Evolutionary conservation across 23 red algal species (phyloP), one percentile per base, ranked within the genome.

Genomic region (Agarophyton chilense): DNA sequence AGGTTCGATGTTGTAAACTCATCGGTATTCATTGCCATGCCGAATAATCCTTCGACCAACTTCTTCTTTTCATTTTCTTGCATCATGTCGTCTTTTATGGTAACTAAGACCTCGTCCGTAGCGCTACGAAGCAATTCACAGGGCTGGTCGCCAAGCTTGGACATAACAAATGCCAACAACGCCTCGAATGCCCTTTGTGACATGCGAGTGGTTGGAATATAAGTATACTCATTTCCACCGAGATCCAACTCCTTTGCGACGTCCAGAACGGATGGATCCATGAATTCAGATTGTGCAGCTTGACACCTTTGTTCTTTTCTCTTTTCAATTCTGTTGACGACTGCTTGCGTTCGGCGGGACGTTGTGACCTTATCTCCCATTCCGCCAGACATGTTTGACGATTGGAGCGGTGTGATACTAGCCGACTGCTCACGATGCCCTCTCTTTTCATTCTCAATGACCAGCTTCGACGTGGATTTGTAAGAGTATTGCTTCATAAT

Each of bases 401-500:
- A 77, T 81, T 75, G 84, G 29, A 95, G 61, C 72, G 80, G 85
- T 36, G 86, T 85, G 17, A 79, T 70, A 47, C 85, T 78, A 3
- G 86, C 58, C 51, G 66, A 52, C 43, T 72, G 39, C 17, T 80
- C 77, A 33, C 86, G 52, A 18, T 66, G 68, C 32, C 85, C 54
- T 46, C 93, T 52, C 52, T 75, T 65, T 10, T 90, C 88, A 31
- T 86, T 58, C 34, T 88, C 71, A 11, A 95, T 70, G 24, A 95
- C 93, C 24, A 95, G 78, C 49, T 95, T 95, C 18, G 93, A 88
- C 18, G 86, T 95, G 9, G 93, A 85, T 42, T 88, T 89, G 60
- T 95, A 95, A 21, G 79, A 81, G 61, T 95, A 95, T 29, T 95
- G 93, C 70, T 95, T 95, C 77, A 89, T 43, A 54, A 89, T 77